Evolutionary conservation across 169 alveolate species (phyloP).

Genomic region (Plasmodium fragile): DNA sequence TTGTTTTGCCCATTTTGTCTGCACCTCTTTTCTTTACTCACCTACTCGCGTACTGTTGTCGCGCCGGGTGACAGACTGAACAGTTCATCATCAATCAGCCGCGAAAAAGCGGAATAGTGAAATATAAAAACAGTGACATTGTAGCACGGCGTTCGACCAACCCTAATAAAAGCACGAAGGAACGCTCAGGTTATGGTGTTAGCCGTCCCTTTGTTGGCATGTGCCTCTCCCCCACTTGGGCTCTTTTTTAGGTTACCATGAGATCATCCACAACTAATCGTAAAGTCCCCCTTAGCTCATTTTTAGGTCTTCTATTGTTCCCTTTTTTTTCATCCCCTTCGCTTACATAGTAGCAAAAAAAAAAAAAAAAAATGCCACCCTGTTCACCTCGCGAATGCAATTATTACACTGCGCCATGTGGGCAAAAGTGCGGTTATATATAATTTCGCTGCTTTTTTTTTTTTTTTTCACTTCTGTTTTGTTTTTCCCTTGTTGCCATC

Average conservation of each 20-base stretch:
- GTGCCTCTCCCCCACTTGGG: neutral
- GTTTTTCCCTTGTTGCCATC: neutral
- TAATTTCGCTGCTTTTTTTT: neutral
- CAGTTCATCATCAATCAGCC: neutral
- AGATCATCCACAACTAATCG: neutral
- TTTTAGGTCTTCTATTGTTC: neutral
- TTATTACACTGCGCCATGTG: neutral
- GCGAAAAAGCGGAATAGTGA: neutral
- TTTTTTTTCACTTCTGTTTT: neutral
- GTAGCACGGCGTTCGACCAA: neutral
- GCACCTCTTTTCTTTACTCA: neutral
- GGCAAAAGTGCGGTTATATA: neutral
- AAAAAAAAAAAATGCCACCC: neutral
- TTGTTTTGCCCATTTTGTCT: neutral
- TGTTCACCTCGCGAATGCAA: neutral
- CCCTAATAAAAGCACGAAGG: neutral
- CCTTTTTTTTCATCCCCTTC: neutral
- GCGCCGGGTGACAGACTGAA: neutral
- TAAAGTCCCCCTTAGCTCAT: neutral
- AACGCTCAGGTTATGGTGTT: neutral
- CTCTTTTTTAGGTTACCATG: neutral
- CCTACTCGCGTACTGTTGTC: neutral
- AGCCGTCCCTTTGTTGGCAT: neutral
- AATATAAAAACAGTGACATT: neutral
- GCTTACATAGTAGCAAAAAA: neutral